phyloP scores from a whole-genome alignment of 768 basidiomycete species.

The Pholiota microspora region DNA sequence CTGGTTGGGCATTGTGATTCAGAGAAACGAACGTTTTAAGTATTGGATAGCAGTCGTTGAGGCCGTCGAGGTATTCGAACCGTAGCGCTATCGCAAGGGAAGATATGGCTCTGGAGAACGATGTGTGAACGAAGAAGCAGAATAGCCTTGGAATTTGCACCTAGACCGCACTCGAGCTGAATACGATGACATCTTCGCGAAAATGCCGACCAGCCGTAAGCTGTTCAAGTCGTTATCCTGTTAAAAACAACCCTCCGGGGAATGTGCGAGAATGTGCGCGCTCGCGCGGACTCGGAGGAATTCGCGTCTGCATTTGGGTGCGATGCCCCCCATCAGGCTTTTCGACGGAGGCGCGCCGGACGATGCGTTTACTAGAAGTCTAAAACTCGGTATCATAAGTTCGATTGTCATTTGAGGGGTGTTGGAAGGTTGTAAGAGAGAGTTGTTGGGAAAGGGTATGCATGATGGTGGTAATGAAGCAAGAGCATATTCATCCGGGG shows the following conservation, averaged over 20 bases:
- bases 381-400: no score
- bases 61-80: neutral
- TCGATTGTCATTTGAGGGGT: no score
- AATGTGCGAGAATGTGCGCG: neutral
- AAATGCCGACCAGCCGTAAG: no score
- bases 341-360: neutral
- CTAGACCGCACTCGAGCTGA: no score
- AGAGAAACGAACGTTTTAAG: neutral
- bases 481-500: no score
- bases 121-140: neutral
- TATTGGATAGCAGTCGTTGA: neutral
- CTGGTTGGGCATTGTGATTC: neutral
- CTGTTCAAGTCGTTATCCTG: no score
- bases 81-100: neutral
- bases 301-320: neutral
- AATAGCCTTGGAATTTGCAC: neutral
- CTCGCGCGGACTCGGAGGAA: neutral
- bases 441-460: no score
- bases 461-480: no score
- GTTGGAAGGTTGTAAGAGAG: no score
- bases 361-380: no score
- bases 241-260: neutral
- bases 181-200: no score
- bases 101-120: neutral
- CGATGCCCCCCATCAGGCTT: neutral